Conservation (phyloP, 345 rosid species). For the Linum tenue region DNA sequence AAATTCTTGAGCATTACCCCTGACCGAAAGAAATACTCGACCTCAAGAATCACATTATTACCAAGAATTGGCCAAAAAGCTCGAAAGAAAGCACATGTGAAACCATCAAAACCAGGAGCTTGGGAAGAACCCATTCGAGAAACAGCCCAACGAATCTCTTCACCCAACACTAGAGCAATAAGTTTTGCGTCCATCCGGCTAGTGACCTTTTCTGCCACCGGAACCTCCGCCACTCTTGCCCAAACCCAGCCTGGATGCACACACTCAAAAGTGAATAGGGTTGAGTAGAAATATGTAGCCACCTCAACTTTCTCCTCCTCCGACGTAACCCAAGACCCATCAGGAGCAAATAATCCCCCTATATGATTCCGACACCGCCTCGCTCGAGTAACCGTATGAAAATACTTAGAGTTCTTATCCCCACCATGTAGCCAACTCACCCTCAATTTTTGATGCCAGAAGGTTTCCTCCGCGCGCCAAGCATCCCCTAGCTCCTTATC, state of each 20-base stretch:
- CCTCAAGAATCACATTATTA: not conserved
- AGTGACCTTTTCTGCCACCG: not conserved
- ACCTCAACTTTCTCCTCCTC: not conserved
- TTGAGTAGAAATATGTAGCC: not conserved
- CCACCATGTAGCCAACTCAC: not conserved
- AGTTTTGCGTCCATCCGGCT: not conserved
- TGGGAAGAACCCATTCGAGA: not conserved
- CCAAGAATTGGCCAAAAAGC: not conserved
- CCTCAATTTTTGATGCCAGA: no score
- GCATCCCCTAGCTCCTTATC: no score
- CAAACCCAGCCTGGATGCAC: no score
- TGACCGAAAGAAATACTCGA: not conserved
- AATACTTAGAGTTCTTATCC: not conserved
- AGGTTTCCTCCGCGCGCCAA: no score
- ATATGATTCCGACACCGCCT: no score
- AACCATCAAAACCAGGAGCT: not conserved
- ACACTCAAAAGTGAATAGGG: no score
- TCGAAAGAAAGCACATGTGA: not conserved
- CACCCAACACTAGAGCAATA: not conserved
- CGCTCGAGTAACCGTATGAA: not conserved
- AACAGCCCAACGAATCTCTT: not conserved
- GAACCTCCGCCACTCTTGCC: not conserved
- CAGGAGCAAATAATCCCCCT: no score
- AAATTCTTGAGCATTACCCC: not conserved
- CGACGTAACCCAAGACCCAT: not conserved